A percentile compares a stretch with the other conserved stretches of the same genome.
phyloP scores from a whole-genome alignment of 179 eudicot species.

The Drosera spatulata region DNA sequence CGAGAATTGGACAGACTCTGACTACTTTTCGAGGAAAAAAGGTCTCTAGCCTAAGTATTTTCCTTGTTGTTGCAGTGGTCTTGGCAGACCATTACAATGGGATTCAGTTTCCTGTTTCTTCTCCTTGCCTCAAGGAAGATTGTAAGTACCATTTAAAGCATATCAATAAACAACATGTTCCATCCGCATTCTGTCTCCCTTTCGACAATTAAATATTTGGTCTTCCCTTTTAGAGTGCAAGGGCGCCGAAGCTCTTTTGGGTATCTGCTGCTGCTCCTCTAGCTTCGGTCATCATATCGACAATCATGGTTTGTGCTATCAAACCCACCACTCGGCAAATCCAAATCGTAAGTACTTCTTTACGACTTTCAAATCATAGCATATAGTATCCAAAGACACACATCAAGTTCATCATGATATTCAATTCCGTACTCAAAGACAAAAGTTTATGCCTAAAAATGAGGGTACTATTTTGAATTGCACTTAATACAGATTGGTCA shows the following conservation, averaged over 20 bases:
- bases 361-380: neutral
- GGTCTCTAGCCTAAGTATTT: neutral
- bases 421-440: too few relatives aligned
- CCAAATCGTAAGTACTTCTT: slow-evolving; percentile 47
- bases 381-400: neutral
- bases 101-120: slow-evolving; percentile 45
- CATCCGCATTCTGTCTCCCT: too few relatives aligned
- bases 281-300: slow-evolving; percentile 69
- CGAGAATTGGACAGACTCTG: too few relatives aligned
- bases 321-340: slow-evolving; percentile 47
- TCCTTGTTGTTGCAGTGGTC: slow-evolving; percentile 41
- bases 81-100: slow-evolving; percentile 66
- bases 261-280: slow-evolving; percentile 93
- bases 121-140: slow-evolving; percentile 48
- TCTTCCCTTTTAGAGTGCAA: slow-evolving; percentile 38
- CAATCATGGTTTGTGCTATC: slow-evolving; percentile 49
- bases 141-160: slow-evolving; percentile 25
- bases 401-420: too few relatives aligned
- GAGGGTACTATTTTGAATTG: too few relatives aligned
- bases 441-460: too few relatives aligned
- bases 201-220: neutral
- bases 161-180: too few relatives aligned
- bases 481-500: slow-evolving; percentile 52
- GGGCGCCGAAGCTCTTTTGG: slow-evolving; percentile 71
- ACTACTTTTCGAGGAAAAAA: neutral